These are phyloP conservation scores for Elymus sibiricus DNA, from an alignment of 176 grass and related monocot species.

Conservation along the genomic window DNA sequence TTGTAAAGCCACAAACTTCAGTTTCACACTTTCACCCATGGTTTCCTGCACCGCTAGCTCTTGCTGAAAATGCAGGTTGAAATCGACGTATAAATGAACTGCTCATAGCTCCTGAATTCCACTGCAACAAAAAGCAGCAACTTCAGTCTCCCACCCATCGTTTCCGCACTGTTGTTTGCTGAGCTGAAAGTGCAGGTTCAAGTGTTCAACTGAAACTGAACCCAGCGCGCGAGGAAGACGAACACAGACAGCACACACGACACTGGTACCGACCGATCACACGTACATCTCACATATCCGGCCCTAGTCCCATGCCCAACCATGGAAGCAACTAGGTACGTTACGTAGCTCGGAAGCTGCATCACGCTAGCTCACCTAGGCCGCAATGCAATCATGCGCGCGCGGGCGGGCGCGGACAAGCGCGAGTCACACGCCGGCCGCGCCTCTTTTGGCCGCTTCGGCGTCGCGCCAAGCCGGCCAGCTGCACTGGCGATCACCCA, in stretches of 20 bases:
- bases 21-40: no score
- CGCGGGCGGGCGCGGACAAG: constrained; percentile 26
- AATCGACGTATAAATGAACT: no score
- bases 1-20: no score
- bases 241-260: not conserved
- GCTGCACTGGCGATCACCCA: not conserved
- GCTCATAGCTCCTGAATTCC: not conserved
- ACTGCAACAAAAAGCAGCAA: not conserved
- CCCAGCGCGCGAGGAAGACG: not conserved
- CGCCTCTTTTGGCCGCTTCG: constrained; percentile 37
- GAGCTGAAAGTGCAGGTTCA: not conserved
- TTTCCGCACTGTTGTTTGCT: not conserved
- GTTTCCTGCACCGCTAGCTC: no score
- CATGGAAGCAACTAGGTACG: not conserved
- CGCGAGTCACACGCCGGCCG: constrained; percentile 43
- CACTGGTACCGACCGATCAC: not conserved
- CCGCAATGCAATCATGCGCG: constrained; percentile 34
- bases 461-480: constrained; percentile 25
- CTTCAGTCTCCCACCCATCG: not conserved
- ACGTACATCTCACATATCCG: not conserved
- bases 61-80: no score
- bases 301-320: not conserved
- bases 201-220: not conserved
- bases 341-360: not conserved
- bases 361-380: not conserved